Percentiles rank a stretch among this genome's conserved stretches.
phyloP scores from a whole-genome alignment of 345 rosid species.

The Eucalyptus sideroxylon region DNA sequence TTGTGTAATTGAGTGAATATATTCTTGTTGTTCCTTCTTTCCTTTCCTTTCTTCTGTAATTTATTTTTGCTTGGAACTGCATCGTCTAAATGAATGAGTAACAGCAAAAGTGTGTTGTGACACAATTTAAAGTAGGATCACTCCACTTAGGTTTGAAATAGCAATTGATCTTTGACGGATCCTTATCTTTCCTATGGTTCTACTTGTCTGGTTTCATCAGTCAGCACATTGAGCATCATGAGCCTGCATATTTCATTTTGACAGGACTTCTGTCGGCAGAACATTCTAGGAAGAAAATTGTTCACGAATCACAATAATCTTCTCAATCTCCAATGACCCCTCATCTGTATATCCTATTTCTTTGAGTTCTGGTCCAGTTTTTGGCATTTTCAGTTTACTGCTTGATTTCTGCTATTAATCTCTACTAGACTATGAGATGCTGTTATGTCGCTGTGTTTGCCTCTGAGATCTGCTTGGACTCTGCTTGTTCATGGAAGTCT shows the following conservation, averaged over 20 bases:
- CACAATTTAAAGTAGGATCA: not conserved
- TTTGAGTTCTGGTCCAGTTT: not conserved
- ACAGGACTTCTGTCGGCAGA: not conserved
- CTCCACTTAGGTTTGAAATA: not conserved
- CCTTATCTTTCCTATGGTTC: not conserved
- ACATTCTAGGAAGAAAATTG: not conserved
- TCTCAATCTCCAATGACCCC: not conserved
- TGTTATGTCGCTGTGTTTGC: not conserved
- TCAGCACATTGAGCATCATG: not conserved
- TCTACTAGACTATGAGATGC: not conserved
- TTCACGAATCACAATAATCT: not conserved
- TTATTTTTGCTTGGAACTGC: not conserved
- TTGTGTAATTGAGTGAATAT: not conserved
- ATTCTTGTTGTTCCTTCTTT: not conserved
- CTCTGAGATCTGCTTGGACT: not conserved
- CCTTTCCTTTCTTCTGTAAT: not conserved
- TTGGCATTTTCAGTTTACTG: not conserved
- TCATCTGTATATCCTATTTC: not conserved
- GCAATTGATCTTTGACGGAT: not conserved
- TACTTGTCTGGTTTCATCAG: not conserved
- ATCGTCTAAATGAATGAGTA: not conserved
- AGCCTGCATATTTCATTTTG: not conserved
- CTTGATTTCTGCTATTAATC: not conserved
- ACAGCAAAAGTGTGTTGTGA: not conserved
- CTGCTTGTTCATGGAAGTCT: not conserved